phyloP scores from a whole-genome alignment of 2,329 filamentous ascomycete genomes.

The Colletotrichum destructivum region DNA sequence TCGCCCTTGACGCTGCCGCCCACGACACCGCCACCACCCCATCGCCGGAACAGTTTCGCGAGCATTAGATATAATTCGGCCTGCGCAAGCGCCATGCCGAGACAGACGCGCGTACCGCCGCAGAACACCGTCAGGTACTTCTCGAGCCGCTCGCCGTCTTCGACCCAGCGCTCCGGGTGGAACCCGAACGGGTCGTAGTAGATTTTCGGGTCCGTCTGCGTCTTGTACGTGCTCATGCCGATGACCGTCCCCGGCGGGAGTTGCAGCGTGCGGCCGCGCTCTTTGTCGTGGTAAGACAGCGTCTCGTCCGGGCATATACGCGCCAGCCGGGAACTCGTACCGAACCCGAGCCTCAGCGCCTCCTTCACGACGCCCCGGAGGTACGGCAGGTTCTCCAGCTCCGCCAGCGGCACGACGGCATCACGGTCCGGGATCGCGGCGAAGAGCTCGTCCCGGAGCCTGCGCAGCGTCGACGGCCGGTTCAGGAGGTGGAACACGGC shows the following conservation, averaged over 20 bases:
- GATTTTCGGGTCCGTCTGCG: conserved; percentile 52
- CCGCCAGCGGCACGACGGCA: conserved; percentile 47
- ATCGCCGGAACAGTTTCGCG: conserved; percentile 54
- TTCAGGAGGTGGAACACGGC: conserved; percentile 55
- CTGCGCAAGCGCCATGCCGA: conserved; percentile 56
- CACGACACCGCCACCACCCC: conserved; percentile 51
- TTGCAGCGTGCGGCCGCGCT: conserved; percentile 47
- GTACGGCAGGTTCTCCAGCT: conserved; percentile 58
- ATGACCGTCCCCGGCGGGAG: conserved; percentile 54
- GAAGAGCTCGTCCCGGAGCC: conserved; percentile 55
- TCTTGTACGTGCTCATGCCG: conserved; percentile 56
- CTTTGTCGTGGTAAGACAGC: conserved; percentile 49
- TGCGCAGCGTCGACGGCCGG: conserved; percentile 49
- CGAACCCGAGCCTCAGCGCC: conserved; percentile 64
- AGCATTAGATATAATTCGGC: conserved; percentile 57
- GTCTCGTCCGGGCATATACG: conserved; percentile 61
- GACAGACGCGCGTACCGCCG: conserved; percentile 53
- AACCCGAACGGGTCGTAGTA: conserved; percentile 53
- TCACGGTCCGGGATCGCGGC: conserved; percentile 51
- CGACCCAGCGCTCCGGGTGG: conserved; percentile 55
- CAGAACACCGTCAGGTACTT: conserved; percentile 54
- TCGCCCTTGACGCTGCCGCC: conserved; percentile 51
- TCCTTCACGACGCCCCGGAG: conserved; percentile 68
- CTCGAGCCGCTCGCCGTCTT: conserved; percentile 51
- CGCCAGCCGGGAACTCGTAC: conserved; percentile 63